Percentiles rank a stretch among this genome's conserved stretches.
These are phyloP conservation scores for Acer yangbiense DNA, from an alignment of 345 rosid species.

Conservation along the genomic window DNA sequence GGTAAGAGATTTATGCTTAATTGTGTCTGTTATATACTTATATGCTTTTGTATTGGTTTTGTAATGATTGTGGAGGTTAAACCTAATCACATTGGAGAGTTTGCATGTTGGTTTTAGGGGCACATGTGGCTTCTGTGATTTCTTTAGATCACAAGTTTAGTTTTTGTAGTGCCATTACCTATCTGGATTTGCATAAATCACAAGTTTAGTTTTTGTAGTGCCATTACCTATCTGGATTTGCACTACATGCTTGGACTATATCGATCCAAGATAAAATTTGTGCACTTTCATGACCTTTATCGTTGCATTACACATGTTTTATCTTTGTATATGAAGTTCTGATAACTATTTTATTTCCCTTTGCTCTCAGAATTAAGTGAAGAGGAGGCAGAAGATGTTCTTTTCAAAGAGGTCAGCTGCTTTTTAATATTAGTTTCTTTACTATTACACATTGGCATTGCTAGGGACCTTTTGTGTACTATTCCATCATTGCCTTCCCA, in stretches of 20 bases:
- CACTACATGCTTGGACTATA: background rate
- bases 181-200: background rate
- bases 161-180: background rate
- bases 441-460: background rate
- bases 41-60: background rate
- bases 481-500: background rate
- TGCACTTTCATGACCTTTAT: background rate
- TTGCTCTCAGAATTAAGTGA: conserved; percentile 64
- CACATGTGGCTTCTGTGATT: background rate
- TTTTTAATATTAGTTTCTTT: conserved; percentile 7
- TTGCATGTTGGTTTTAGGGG: background rate
- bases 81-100: background rate
- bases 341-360: background rate
- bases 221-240: background rate
- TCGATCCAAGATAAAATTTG: background rate
- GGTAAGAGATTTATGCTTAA: conserved; percentile 47
- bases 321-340: background rate
- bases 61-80: background rate
- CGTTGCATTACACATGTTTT: background rate
- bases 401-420: conserved; percentile 74
- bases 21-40: conserved; percentile 7
- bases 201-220: conserved; percentile 1
- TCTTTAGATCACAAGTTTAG: background rate
- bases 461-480: background rate
- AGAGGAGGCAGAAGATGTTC: conserved; percentile 84